These are phyloP conservation scores for Kluyveromyces lactis DNA, from an alignment of 805 yeast species.

Conservation along the genomic window DNA sequence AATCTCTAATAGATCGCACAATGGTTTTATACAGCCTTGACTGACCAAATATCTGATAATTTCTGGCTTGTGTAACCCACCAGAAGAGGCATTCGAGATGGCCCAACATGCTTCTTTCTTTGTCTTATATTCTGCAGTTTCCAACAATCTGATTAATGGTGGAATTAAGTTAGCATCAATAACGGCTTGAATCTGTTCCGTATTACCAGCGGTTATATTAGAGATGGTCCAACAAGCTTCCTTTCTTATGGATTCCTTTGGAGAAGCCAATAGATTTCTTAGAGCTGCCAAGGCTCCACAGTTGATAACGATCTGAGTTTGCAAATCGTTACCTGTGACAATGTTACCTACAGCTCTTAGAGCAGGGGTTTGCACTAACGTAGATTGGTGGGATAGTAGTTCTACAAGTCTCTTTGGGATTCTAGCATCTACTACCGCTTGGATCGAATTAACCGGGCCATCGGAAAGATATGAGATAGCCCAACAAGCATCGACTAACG, in stretches of 20 bases:
- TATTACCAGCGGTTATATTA: slow-evolving; percentile 94
- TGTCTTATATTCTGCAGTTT: slow-evolving; percentile 87
- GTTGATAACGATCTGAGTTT: slow-evolving; percentile 91
- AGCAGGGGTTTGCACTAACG: slow-evolving; percentile 92
- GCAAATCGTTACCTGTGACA: slow-evolving; percentile 93
- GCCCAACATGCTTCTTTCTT: slow-evolving; percentile 99
- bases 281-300: slow-evolving; percentile 86
- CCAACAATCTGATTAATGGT: slow-evolving; percentile 71
- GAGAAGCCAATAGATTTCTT: slow-evolving; percentile 67
- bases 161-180: slow-evolving; percentile 92
- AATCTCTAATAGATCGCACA: slow-evolving; percentile 82
- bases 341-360: slow-evolving; percentile 96
- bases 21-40: slow-evolving; percentile 96
- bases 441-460: slow-evolving; percentile 88
- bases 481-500: slow-evolving; percentile 97
- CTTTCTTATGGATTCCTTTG: slow-evolving; percentile 87
- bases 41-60: slow-evolving; percentile 86
- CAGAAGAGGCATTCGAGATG: slow-evolving; percentile 93
- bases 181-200: slow-evolving; percentile 93
- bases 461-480: slow-evolving; percentile 92
- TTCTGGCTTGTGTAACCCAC: slow-evolving; percentile 86
- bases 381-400: slow-evolving; percentile 72
- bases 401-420: slow-evolving; percentile 93
- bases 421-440: slow-evolving; percentile 93
- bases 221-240: slow-evolving; percentile 99